Conservation (phyloP, 164 flowering plant genomes). For the Annona cherimola region DNA sequence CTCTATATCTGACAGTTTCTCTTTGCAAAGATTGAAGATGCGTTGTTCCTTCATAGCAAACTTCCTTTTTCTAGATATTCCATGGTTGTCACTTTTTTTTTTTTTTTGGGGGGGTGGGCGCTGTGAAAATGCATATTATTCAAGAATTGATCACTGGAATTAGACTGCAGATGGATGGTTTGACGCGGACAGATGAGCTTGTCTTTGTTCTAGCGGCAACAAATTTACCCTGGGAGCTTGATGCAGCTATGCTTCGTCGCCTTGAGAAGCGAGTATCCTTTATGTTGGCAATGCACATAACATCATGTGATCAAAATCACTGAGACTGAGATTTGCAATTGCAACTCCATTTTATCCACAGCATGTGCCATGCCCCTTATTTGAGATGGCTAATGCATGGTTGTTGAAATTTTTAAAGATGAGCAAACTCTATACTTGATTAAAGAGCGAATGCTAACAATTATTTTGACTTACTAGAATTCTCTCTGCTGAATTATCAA, state of each 20-base stretch:
- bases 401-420: neutral
- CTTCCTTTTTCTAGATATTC: neutral
- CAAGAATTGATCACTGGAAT: constrained; percentile 23
- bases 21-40: neutral
- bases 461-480: too few relatives aligned
- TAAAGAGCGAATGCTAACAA: too few relatives aligned
- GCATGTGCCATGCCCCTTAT: neutral
- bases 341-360: neutral
- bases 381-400: neutral
- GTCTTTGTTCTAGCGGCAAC: constrained; percentile 99
- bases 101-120: too few relatives aligned
- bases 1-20: neutral
- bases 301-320: neutral
- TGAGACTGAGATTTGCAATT: neutral
- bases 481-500: too few relatives aligned
- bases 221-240: constrained; percentile 98
- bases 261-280: constrained; percentile 96
- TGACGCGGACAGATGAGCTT: constrained; percentile 80
- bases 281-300: constrained; percentile 4
- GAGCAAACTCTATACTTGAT: too few relatives aligned
- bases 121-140: neutral
- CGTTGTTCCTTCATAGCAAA: neutral
- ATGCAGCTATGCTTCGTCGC: constrained; percentile 98
- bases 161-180: constrained; percentile 96
- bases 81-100: neutral